Evolutionary conservation across 1,139 yeast species (phyloP), one percentile per base, ranked within the genome.

Genomic region (Nakaseomyces delphensis): DNA sequence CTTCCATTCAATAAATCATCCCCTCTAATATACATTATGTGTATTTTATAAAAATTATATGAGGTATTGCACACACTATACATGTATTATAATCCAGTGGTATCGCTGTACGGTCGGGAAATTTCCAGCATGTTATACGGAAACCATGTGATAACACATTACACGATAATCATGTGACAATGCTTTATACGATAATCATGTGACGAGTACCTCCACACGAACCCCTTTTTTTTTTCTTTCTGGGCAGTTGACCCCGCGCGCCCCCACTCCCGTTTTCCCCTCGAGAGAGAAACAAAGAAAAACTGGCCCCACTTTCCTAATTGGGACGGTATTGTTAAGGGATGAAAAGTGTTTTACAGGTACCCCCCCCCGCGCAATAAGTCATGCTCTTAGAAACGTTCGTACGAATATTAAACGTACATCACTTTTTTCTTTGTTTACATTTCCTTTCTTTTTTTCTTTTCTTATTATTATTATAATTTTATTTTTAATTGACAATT

Each of bases 251-350:
- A 21, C 24, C 9, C 9, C n/a, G 5, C n/a, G 13, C 8, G 5
- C 28, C 28, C 8, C n/a, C 28, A 4, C 28, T 7, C n/a, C n/a
- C 28, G 13, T 25, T 13, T 11, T 13, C 4, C 5, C 28, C 4
- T 7, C n/a, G 5, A 7, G n/a, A 13, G n/a, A 11, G 28, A 25
- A 7, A 25, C 28, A n/a, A 3, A 3, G 1, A 6, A 13, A 5
- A 28, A 14, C 14, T 13, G 31, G 14, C 31, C 31, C 31, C 31
- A 28, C 31, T 28, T 28, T 28, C 31, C 31, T 28, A 28, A 28
- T 18, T 28, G 14, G 31, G 31, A 28, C 13, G 28, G 9, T n/a
- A 8, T 11, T 25, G 28, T 13, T n/a, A 8, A 8, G n/a, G n/a
- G n/a, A 13, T n/a, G 28, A 25, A 25, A 25, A 25, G n/a, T n/a